Conservation (phyloP, 805 yeast genomes). For the Torulaspora indica region DNA sequence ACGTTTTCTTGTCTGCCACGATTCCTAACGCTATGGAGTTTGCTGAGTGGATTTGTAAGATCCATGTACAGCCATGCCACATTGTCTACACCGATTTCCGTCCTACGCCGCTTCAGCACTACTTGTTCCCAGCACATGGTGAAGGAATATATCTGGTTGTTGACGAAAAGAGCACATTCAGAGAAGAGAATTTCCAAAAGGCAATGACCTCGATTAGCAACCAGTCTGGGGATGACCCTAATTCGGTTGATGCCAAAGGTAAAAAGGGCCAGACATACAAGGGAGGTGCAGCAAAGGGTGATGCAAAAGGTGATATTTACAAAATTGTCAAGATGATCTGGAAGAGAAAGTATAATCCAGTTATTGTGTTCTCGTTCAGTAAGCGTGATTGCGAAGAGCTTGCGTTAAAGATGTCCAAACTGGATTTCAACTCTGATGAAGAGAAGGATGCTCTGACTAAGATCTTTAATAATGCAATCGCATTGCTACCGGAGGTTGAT, state of each 20-base stretch:
- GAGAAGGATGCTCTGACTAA: constrained; percentile 88
- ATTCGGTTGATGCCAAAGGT: constrained; percentile 50
- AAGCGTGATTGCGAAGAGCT: constrained; percentile 94
- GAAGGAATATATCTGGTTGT: constrained; percentile 97
- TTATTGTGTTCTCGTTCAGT: constrained; percentile 95
- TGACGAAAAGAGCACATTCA: constrained; percentile 91
- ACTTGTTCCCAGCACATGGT: constrained; percentile 96
- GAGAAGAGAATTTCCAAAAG: constrained; percentile 97
- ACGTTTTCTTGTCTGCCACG: constrained; percentile 91
- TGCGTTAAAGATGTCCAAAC: constrained; percentile 91
- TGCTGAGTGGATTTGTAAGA: constrained; percentile 97
- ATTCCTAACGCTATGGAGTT: constrained; percentile 98
- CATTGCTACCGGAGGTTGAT: constrained; percentile 82
- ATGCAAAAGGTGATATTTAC: constrained; percentile 77
- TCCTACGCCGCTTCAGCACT: constrained; percentile 98
- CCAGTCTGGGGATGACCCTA: constrained; percentile 78
- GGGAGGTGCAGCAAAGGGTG: constrained; percentile 68
- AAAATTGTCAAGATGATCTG: constrained; percentile 98
- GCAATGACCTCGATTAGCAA: constrained; percentile 94
- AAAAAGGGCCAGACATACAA: constrained; percentile 80
- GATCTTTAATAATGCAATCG: constrained; percentile 86
- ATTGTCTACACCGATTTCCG: constrained; percentile 98
- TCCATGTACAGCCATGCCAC: constrained; percentile 94
- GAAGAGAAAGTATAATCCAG: constrained; percentile 94
- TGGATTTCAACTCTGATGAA: constrained; percentile 90